Evolutionary conservation across 345 rosid species (phyloP), one percentile per base, ranked within the genome.

Genomic region (Heritiera littoralis): DNA sequence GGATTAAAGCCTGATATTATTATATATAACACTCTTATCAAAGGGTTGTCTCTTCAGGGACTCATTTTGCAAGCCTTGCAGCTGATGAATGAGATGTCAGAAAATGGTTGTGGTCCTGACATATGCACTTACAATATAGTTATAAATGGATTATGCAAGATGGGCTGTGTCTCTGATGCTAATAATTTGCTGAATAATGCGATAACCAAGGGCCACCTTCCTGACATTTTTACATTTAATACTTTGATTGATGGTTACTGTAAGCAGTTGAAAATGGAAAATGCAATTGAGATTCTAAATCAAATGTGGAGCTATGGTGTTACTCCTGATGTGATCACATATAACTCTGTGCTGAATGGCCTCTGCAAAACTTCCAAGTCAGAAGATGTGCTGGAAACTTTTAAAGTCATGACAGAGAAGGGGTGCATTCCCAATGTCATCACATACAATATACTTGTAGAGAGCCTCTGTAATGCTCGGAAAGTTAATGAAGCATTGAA

Each of bases 221-320:
- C 92, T 30, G 97, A 96, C 78, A 88, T 94, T 66, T 90, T 89
- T 81, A 94, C 99, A 6, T 94, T 96, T 82, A 94, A 94, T 81
- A 90, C 97, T 14, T 85, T 96, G 89, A 89, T 96, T 72, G 94
- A 94, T 81, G 97, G 97, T 67, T 92, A 87, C 81, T 90, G 93
- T 80, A 91, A 89, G 69, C 93, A 82, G 78, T 78, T 86, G 86
- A 94, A 92, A 86, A 82, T 96, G 86, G 97, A 89, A 68, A 89
- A 74, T 18, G 91, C 97, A 9, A 85, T 96, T 75, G 90, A 89
- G 86, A 87, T 91, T 66, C 66, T 94, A 45, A 83, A 86, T 83
- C 87, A 85, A 74, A 94, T 92, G 99, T 85, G 87, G 86, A 82
- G 79, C 77, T 88, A 85, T 74, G 95, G 90, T 23, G 86, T 92